Conservation (phyloP, 192 early-diverging fungal genomes). For the Borealophlyctis nickersoniae region DNA sequence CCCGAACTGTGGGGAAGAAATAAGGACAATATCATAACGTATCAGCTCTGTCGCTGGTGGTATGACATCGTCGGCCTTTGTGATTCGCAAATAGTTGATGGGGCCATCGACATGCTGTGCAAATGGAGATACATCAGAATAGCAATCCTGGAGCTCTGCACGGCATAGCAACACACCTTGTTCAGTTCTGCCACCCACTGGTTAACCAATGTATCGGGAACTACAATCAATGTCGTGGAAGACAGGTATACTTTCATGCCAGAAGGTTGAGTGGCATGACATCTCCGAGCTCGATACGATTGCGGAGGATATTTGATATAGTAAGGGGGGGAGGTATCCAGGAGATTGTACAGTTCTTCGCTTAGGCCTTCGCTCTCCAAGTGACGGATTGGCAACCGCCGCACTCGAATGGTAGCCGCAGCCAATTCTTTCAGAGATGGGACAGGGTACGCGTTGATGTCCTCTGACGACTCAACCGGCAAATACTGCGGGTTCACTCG, state of each 20-base stretch:
- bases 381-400: neutral
- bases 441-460: too few species aligned
- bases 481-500: conserved; percentile 42
- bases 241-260: conserved; percentile 24
- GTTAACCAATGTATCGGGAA: conserved; percentile 71
- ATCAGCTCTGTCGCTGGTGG: conserved; percentile 51
- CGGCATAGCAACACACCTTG: conserved; percentile 42
- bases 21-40: conserved; percentile 68
- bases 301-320: conserved; percentile 43
- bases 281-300: conserved; percentile 5
- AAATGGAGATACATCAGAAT: too few species aligned
- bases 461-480: neutral
- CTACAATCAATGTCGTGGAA: conserved; percentile 66
- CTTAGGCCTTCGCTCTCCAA: conserved; percentile 46
- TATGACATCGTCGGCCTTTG: conserved; percentile 39
- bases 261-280: neutral
- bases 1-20: conserved; percentile 62
- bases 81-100: conserved; percentile 44
- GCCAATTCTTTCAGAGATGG: conserved; percentile 11
- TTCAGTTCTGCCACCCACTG: conserved; percentile 80
- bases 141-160: too few species aligned
- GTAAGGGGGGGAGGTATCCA: conserved; percentile 47
- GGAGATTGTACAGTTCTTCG: conserved; percentile 41
- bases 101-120: conserved; percentile 31
- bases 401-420: neutral